These are phyloP conservation scores for Psidium guajava DNA, from an alignment of 345 rosid species.

Conservation along the genomic window DNA sequence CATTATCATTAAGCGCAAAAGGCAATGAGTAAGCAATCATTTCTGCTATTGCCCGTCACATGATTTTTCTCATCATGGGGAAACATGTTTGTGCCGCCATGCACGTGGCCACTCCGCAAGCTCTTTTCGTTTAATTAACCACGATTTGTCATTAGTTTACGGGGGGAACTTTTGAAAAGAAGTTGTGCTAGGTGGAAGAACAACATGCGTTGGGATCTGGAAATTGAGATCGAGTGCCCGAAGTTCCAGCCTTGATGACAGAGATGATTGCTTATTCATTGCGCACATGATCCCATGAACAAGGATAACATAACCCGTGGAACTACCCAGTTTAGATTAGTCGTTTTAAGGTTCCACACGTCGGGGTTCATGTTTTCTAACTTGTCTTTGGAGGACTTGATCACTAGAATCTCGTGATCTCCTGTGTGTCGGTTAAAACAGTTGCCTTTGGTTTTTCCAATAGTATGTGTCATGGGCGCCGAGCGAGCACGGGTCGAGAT, in stretches of 20 bases:
- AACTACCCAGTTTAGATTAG: neutral
- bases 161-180: neutral
- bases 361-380: neutral
- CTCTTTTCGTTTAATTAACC: conserved; percentile 2
- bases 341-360: neutral
- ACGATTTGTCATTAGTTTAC: neutral
- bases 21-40: neutral
- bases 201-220: conserved; percentile 11
- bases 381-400: neutral
- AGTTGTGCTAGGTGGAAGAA: neutral
- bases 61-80: conserved; percentile 5
- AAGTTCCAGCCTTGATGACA: conserved; percentile 13
- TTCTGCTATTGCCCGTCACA: conserved; percentile 9
- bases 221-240: conserved; percentile 5
- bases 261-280: conserved; percentile 6
- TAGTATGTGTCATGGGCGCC: neutral
- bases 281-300: conserved; percentile 16
- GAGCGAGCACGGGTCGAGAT: neutral
- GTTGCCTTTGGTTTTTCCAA: neutral
- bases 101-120: conserved; percentile 23
- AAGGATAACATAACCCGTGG: neutral
- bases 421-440: neutral
- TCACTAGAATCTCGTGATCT: neutral
- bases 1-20: neutral
- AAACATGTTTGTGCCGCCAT: conserved; percentile 1